Evolutionary conservation across 2,329 filamentous ascomycete species (phyloP).

Genomic region (Xylaria sp.): DNA sequence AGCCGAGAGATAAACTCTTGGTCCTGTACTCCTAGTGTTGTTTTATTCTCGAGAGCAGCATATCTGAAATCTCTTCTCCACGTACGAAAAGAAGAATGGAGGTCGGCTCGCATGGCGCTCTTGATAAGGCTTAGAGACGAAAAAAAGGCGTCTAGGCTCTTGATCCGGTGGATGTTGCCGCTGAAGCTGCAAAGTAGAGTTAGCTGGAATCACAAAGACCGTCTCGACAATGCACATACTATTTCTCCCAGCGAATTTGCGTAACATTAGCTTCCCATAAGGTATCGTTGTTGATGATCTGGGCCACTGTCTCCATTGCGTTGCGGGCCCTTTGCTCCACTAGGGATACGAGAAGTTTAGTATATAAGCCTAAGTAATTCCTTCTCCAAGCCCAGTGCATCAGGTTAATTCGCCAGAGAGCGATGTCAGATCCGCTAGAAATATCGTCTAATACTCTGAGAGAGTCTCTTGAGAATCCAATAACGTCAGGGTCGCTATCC

Average conservation of each 20-base stretch:
- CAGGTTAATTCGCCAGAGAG: too few species aligned
- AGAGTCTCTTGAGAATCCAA: not conserved
- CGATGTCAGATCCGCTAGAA: not conserved
- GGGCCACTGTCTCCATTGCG: not conserved
- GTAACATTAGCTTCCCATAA: not conserved
- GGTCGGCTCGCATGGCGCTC: not conserved
- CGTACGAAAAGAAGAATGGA: not conserved
- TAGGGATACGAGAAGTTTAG: not conserved
- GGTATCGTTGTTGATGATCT: constrained; percentile 4
- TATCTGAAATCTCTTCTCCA: not conserved
- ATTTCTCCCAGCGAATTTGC: not conserved
- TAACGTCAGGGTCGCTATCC: not conserved
- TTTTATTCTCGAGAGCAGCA: not conserved
- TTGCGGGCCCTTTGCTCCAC: too few species aligned
- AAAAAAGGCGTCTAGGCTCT: not conserved
- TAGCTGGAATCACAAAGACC: not conserved
- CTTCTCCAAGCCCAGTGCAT: constrained; percentile 5
- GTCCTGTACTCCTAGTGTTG: not conserved
- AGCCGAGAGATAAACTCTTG: not conserved
- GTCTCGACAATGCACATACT: not conserved
- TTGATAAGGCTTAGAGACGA: not conserved
- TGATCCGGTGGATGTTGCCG: not conserved
- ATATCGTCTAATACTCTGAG: not conserved
- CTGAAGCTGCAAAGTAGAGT: not conserved
- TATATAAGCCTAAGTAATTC: not conserved